phyloP scores from a whole-genome alignment of 163 green algal species.

The Chloroidium sp. region DNA sequence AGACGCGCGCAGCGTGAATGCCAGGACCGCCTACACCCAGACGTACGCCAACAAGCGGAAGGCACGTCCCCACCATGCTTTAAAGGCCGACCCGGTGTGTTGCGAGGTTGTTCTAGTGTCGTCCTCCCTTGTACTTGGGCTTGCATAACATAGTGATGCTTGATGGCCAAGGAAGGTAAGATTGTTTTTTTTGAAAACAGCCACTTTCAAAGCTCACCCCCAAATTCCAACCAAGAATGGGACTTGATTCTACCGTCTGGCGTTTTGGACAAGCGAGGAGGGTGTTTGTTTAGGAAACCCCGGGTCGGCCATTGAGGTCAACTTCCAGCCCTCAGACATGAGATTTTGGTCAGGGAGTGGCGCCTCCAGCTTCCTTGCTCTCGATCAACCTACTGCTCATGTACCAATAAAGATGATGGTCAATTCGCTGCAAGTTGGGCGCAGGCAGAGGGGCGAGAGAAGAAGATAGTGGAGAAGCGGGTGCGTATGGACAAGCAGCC shows the following conservation, averaged over 20 bases:
- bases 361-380: no score
- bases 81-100: background rate
- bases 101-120: background rate
- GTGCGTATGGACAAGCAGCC: conserved; percentile 17
- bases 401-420: background rate
- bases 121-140: background rate
- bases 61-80: background rate
- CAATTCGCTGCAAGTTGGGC: background rate
- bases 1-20: conserved; percentile 1
- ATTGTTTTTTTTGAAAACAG: no score
- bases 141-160: background rate
- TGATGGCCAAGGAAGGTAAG: background rate
- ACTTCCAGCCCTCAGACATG: background rate
- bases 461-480: conserved; percentile 8
- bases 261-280: no score
- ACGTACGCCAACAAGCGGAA: conserved; percentile 1
- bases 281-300: background rate
- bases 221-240: no score
- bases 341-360: no score
- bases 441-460: background rate
- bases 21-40: background rate
- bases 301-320: background rate
- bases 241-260: no score
- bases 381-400: no score
- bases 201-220: no score